Percentiles rank a stretch among this genome's conserved stretches.
Evolutionary conservation across 2,329 filamentous ascomycete species (phyloP).

Genomic region (Venturia nashicola): DNA sequence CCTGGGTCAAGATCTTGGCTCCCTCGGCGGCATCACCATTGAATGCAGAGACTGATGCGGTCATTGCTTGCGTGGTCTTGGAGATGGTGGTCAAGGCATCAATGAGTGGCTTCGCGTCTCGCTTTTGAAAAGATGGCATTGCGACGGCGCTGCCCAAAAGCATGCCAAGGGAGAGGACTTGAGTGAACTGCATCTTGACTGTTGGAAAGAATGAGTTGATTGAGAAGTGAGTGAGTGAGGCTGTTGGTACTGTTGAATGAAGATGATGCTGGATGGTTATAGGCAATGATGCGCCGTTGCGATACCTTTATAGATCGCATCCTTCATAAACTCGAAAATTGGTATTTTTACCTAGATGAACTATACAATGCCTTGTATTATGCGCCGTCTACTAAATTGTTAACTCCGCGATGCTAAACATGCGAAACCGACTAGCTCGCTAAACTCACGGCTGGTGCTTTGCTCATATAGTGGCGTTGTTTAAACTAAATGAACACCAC

Average conservation of each 20-base stretch:
- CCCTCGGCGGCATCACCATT: neutral
- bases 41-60: conserved; percentile 4
- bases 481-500: neutral
- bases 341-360: neutral
- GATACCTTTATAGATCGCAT: conserved; percentile 4
- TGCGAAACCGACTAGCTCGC: neutral
- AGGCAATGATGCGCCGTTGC: neutral
- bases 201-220: conserved; percentile 1
- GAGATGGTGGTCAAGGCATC: conserved; percentile 1
- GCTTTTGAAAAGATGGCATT: neutral
- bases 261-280: conserved; percentile 4
- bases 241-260: neutral
- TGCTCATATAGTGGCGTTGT: neutral
- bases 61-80: neutral
- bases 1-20: neutral
- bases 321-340: neutral
- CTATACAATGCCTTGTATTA: neutral
- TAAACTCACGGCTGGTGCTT: neutral
- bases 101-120: conserved; percentile 6
- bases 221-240: neutral
- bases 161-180: conserved; percentile 1
- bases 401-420: neutral
- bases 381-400: neutral
- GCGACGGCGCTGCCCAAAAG: neutral
- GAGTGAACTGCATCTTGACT: conserved; percentile 4